Evolutionary conservation across 345 rosid genomes (phyloP), one percentile per base, ranked within the genome.

Genomic region (Euclidium syriacum): DNA sequence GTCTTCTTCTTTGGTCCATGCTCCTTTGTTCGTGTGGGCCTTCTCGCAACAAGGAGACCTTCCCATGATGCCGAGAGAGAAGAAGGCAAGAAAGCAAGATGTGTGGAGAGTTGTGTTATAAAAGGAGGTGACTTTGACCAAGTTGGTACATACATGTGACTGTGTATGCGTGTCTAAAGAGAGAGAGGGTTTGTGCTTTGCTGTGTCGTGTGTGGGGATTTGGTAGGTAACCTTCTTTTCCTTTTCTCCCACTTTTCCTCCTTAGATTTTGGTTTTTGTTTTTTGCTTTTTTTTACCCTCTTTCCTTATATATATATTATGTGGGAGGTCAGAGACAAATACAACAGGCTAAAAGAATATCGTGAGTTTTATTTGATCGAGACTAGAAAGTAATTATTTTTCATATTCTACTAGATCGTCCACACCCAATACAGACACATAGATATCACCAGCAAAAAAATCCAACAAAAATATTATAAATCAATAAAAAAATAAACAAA

Each of bases 1-100:
- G 47, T 89, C 96, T 73, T 89, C 96, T 16, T 89, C 96, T 65
- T 84, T 89, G 34, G 89, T 86, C 96, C 96, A 90, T 2, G 96
- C 95, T 14, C 96, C 96, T 68, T 90, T 90, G 74, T 90, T 86
- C 44, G 91, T 86, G 61, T 90, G 97, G 10, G 87, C 86, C 27
- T 86, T 90, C 46, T 90, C 97, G 34, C 95, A 90, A 60, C 92
- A 85, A 43, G 97, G 97, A 3, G 90, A 83, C 18, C 97, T 80
- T 52, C 95, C 97, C 97, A 90, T 90, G 71, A n/a, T 54, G 62
- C 3, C 10, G 27, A 10, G 27, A 6, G 46, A 39, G 67, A 19
- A 10, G 50, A 11, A 53, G 55, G 46, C 46, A 35, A 23, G 5
- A 62, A 69, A 65, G 61, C 50, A 64, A 74, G 62, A 60, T 9